Conservation (phyloP, 352 stramenopile genomes). For the Phytophthora palmivora region DNA sequence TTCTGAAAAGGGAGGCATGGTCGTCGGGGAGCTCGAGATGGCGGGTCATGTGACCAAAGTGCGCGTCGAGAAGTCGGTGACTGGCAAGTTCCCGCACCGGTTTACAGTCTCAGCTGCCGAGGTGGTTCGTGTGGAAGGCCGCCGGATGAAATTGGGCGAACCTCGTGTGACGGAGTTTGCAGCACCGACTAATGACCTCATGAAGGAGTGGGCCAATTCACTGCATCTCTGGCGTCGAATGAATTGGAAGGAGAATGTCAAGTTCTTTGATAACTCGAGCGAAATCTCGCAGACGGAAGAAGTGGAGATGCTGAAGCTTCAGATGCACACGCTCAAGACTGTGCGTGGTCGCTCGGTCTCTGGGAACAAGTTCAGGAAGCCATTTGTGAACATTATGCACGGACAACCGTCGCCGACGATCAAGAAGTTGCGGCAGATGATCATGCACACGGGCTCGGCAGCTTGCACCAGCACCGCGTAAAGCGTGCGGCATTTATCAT, state of each 20-base stretch:
- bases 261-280: conserved; percentile 74
- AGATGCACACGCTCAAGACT: conserved; percentile 67
- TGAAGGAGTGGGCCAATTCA: conserved; percentile 89
- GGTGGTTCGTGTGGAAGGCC: conserved; percentile 78
- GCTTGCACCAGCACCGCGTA: conserved; percentile 48
- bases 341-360: conserved; percentile 47
- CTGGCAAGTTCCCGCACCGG: conserved; percentile 76
- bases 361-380: conserved; percentile 55
- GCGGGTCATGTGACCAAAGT: conserved; percentile 81
- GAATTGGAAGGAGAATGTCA: conserved; percentile 90
- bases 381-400: conserved; percentile 67
- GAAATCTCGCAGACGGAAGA: conserved; percentile 67
- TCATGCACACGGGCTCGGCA: conserved; percentile 51
- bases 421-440: conserved; percentile 73
- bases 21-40: conserved; percentile 68
- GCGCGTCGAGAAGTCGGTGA: conserved; percentile 67
- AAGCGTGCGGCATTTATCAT: conserved; percentile 23
- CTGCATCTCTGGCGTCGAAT: conserved; percentile 86
- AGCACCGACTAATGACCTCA: conserved; percentile 73
- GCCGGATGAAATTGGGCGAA: conserved; percentile 81
- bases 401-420: conserved; percentile 66
- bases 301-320: conserved; percentile 57
- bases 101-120: conserved; percentile 74
- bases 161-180: conserved; percentile 71
- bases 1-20: conserved; percentile 74